Percentiles rank a stretch among this genome's conserved stretches.
Evolutionary conservation across 345 rosid species (phyloP).

Genomic region (Corchorus capsularis): DNA sequence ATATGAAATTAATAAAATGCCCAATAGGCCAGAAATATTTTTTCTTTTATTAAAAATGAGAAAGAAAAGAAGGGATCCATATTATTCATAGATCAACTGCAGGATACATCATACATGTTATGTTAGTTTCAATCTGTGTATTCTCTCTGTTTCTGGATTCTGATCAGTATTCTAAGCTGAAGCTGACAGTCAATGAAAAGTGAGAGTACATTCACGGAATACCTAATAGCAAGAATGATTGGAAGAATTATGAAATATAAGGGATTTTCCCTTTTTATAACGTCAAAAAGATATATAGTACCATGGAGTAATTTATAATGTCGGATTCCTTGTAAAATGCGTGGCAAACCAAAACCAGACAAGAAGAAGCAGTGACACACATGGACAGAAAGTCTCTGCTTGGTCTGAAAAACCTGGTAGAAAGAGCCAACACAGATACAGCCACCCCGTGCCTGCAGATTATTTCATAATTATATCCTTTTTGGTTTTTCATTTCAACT

Average conservation of each 20-base stretch:
- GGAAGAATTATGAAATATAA: neutral
- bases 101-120: neutral
- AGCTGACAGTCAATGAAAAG: slow-evolving; percentile 6
- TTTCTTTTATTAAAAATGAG: neutral
- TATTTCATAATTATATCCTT: too few species aligned
- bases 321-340: neutral
- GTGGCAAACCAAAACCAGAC: slow-evolving; percentile 4
- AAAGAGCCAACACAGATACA: neutral
- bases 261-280: neutral
- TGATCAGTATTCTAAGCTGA: neutral
- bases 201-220: slow-evolving; percentile 5
- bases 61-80: neutral
- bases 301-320: neutral
- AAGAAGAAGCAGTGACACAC: neutral
- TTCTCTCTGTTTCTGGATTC: neutral
- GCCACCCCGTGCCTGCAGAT: neutral
- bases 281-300: too few species aligned
- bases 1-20: neutral
- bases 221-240: neutral
- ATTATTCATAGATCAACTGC: too few species aligned
- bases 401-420: slow-evolving; percentile 3
- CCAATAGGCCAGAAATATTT: too few species aligned
- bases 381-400: neutral
- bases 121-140: neutral
- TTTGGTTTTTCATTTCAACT: too few species aligned